These are phyloP conservation scores for Fraxinus platypoda DNA, from an alignment of 305 asterid species.

Conservation along the genomic window DNA sequence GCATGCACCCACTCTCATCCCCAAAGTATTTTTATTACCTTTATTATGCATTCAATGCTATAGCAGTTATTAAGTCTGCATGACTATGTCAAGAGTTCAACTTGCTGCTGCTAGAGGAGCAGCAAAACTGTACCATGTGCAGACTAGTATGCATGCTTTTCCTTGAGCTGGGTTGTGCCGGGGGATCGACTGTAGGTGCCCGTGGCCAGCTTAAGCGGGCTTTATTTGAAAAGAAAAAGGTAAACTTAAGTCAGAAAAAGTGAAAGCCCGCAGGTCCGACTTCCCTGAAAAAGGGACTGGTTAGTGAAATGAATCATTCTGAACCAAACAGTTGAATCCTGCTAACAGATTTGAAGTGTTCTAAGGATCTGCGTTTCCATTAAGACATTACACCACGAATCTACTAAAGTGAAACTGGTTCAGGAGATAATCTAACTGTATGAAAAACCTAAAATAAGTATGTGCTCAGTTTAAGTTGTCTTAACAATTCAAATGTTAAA, in stretches of 20 bases:
- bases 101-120: no score
- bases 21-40: not conserved
- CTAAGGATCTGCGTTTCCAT: not conserved
- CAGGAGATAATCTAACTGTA: not conserved
- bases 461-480: not conserved
- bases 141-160: no score
- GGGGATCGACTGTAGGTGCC: no score
- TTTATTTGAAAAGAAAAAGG: no score
- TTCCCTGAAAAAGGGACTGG: no score
- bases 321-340: not conserved
- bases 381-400: not conserved
- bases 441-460: not conserved
- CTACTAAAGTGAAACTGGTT: not conserved
- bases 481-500: not conserved
- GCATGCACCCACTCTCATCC: not conserved
- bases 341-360: not conserved
- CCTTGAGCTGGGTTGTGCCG: no score
- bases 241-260: no score
- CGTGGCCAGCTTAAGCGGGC: no score
- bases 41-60: not conserved
- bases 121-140: no score
- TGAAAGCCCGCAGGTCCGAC: no score
- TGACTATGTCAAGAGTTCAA: no score
- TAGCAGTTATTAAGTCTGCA: no score
- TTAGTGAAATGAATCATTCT: not conserved